Evolutionary conservation across 371 early-diverging fungal species (phyloP), one percentile per base, ranked within the genome.

Genomic region (Mucor lusitanicus): DNA sequence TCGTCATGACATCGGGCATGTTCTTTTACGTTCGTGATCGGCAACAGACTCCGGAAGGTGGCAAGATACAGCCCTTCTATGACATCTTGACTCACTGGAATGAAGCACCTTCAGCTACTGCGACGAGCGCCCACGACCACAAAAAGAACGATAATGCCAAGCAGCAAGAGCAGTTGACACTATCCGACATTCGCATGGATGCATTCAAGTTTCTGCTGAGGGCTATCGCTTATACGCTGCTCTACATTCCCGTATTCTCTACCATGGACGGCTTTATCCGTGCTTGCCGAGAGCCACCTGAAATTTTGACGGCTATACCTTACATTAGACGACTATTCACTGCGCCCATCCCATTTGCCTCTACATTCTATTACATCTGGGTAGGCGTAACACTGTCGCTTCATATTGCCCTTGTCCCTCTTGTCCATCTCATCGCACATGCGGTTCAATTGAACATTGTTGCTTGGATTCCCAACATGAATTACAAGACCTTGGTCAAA

Each of bases 191-290:
- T n/a, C 71, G 71, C 17, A 53, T 25, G 3, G 53, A 74, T 67
- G 65, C 70, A 0, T 25, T 60, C 6, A 30, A 15, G 21, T 74
- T 69, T 68, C 35, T 74, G 1, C 8, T 63, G 1, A 42, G 58
- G 11, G 65, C 67, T 5, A 5, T 64, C 3, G 44, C 55, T 15
- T 54, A 65, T n/a, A 21, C 67, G 0, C 4, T 67, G 1, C 2
- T 78, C 7, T 73, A 64, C 12, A 58, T 75, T 1, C 73, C 73
- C 0, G 32, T 69, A 0, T 72, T 78, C 69, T 39, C 69, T 13
- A 48, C 63, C 1, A 33, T 66, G 19, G 78, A 78, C 39, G 75
- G 75, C 3, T 75, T 74, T 53, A 28, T 78, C 5, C 64, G 75
- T 13, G 68, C 68, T 0, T 78, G 78, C 54, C 42, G 50, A 1